Conservation (phyloP, 2,329 filamentous ascomycete genomes). For the Penicillium verrucosum region DNA sequence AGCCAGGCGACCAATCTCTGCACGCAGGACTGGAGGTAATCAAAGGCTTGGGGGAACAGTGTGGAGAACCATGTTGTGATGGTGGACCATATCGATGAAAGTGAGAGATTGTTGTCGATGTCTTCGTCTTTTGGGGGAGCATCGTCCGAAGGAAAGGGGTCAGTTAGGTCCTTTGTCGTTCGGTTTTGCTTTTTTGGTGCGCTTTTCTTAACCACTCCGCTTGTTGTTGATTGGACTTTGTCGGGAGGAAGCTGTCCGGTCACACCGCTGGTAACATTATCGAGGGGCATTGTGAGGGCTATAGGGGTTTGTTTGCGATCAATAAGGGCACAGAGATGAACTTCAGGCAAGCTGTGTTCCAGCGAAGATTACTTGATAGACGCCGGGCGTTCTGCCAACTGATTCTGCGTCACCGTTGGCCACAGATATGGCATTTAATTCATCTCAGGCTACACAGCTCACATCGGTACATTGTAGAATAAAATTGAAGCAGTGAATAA, state of each 20-base stretch:
- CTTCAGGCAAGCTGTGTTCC: background rate
- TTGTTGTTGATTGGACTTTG: constrained; percentile 14
- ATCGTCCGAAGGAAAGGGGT: constrained; percentile 26
- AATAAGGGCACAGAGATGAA: background rate
- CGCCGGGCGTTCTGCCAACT: too few relatives aligned
- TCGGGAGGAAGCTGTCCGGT: constrained; percentile 19
- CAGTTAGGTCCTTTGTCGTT: constrained; percentile 19
- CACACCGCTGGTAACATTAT: constrained; percentile 24
- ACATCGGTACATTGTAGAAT: too few relatives aligned
- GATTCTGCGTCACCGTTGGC: background rate
- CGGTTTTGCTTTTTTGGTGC: constrained; percentile 15
- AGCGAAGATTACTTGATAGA: background rate
- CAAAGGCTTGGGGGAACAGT: constrained; percentile 24
- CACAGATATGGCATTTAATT: background rate
- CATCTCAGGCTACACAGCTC: too few relatives aligned
- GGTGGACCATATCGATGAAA: constrained; percentile 16
- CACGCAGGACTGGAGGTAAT: constrained; percentile 27
- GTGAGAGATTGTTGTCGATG: constrained; percentile 18
- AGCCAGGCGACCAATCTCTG: constrained; percentile 24
- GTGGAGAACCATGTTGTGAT: constrained; percentile 18
- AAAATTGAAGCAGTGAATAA: background rate
- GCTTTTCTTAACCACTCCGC: constrained; percentile 13
- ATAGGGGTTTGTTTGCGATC: background rate
- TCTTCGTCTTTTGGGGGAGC: constrained; percentile 9
- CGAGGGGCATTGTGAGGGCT: constrained; percentile 24